Evolutionary conservation across 2,329 filamentous ascomycete species (phyloP).

Genomic region (Cladophialophora chaetospira): DNA sequence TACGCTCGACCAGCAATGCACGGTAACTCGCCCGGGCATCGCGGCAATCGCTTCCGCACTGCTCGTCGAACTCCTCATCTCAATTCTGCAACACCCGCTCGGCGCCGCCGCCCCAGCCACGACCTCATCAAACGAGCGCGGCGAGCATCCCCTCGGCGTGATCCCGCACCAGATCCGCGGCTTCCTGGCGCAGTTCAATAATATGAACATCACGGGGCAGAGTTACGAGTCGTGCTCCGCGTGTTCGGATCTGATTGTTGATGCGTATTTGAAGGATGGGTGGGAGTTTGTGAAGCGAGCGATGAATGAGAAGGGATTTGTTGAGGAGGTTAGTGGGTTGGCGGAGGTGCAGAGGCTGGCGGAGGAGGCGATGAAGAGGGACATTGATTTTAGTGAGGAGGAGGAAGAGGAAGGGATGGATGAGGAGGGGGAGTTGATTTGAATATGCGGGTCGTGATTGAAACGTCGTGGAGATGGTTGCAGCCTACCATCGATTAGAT

Average conservation of each 20-base stretch:
- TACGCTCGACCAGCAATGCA: constrained; percentile 96
- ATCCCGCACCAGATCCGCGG: constrained; percentile 67
- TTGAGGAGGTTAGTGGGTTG: constrained; percentile 64
- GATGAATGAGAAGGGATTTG: constrained; percentile 62
- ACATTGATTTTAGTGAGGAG: constrained; percentile 49
- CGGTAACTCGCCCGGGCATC: constrained; percentile 89
- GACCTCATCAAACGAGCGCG: constrained; percentile 35
- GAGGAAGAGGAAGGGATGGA: constrained; percentile 31
- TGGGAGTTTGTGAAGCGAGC: constrained; percentile 65
- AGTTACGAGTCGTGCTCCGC: constrained; percentile 65
- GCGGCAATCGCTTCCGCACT: constrained; percentile 90
- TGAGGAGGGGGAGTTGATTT: constrained; percentile 41
- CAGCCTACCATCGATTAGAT: neutral
- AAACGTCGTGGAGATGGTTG: neutral
- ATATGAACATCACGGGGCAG: constrained; percentile 57
- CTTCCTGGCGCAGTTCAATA: constrained; percentile 62
- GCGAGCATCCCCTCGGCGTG: constrained; percentile 51
- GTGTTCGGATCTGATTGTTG: constrained; percentile 59
- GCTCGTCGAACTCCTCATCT: constrained; percentile 85
- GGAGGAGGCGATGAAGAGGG: constrained; percentile 46
- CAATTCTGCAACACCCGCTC: constrained; percentile 80
- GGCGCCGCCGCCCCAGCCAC: constrained; percentile 44
- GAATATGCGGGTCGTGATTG: constrained; percentile 7
- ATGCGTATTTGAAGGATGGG: constrained; percentile 55
- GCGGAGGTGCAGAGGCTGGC: constrained; percentile 55